These are phyloP conservation scores for Naganishia antarctica DNA, from an alignment of 768 basidiomycete species.

Conservation along the genomic window DNA sequence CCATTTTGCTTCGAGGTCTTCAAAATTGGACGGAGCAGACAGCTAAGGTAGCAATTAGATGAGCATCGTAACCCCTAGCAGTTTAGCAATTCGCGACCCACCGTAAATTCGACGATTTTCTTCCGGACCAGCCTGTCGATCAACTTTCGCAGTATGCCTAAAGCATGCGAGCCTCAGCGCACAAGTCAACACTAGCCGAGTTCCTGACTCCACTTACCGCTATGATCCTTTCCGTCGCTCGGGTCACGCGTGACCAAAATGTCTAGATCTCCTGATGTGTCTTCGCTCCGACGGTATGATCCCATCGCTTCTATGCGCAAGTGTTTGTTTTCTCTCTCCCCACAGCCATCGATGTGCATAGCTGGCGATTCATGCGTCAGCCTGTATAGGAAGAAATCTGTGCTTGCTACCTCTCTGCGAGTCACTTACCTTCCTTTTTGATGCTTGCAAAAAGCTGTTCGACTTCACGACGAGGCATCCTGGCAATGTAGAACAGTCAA, in stretches of 20 bases:
- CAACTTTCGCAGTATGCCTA: slow-evolving; percentile 49
- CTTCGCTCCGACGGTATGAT: slow-evolving; percentile 78
- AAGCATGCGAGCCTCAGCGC: not conserved
- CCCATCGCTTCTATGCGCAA: slow-evolving; percentile 85
- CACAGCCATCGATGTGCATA: slow-evolving; percentile 60
- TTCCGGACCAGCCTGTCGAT: slow-evolving; percentile 57
- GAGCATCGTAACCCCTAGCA: not conserved
- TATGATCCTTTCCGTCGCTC: slow-evolving; percentile 68
- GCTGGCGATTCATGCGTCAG: not conserved
- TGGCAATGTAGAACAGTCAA: slow-evolving; percentile 45
- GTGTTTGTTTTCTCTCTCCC: slow-evolving; percentile 54
- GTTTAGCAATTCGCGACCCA: slow-evolving; percentile 26
- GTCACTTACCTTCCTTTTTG: slow-evolving; percentile 60
- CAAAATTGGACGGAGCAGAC: slow-evolving; percentile 62
- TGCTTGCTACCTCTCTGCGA: not conserved
- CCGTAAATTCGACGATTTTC: slow-evolving; percentile 69
- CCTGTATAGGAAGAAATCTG: not conserved
- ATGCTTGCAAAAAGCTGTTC: slow-evolving; percentile 67
- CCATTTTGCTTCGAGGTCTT: slow-evolving; percentile 69
- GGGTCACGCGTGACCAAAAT: slow-evolving; percentile 74
- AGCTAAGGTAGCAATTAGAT: slow-evolving; percentile 52
- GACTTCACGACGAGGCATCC: slow-evolving; percentile 82
- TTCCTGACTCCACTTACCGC: slow-evolving; percentile 53
- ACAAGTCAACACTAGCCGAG: not conserved
- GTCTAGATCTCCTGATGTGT: slow-evolving; percentile 85